These are phyloP conservation scores for Steccherinum ochraceum DNA, from an alignment of 768 basidiomycete species.

Conservation along the genomic window DNA sequence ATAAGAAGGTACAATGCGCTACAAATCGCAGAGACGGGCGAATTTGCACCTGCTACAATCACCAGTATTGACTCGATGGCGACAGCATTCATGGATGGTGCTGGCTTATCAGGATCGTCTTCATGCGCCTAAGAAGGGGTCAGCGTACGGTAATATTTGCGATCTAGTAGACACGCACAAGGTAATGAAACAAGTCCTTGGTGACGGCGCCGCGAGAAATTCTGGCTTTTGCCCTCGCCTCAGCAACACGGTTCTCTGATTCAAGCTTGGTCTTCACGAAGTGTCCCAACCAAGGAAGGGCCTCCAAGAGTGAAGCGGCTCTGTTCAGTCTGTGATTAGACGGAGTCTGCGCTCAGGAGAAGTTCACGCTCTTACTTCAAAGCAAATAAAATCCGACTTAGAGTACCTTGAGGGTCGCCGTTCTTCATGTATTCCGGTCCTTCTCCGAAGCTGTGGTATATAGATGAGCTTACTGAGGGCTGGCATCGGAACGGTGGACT, in stretches of 20 bases:
- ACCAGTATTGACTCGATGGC: slow-evolving; percentile 31
- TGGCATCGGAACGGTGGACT: too few relatives aligned
- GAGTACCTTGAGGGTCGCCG: slow-evolving; percentile 1
- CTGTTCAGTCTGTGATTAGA: too few relatives aligned
- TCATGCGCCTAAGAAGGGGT: slow-evolving; percentile 18
- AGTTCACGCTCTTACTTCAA: too few relatives aligned
- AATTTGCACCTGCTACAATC: slow-evolving; percentile 46
- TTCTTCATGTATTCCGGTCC: not conserved
- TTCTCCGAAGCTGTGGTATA: too few relatives aligned
- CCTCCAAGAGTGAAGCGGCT: too few relatives aligned
- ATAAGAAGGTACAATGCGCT: slow-evolving; percentile 35
- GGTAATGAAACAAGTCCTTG: slow-evolving; percentile 36
- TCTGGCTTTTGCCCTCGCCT: not conserved
- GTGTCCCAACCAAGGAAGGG: too few relatives aligned
- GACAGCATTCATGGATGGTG: slow-evolving; percentile 24
- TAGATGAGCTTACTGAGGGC: too few relatives aligned
- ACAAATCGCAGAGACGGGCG: slow-evolving; percentile 33
- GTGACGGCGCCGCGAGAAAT: slow-evolving; percentile 17
- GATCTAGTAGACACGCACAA: slow-evolving; percentile 23
- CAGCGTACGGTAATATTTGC: not conserved
- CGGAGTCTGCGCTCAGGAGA: too few relatives aligned
- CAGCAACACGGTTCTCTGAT: too few relatives aligned
- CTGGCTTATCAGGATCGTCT: slow-evolving; percentile 19
- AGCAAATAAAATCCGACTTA: not conserved
- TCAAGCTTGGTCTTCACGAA: too few relatives aligned